These are phyloP conservation scores for Thinopyrum elongatum DNA, from an alignment of 176 grass and related monocot genomes.

Conservation along the genomic window DNA sequence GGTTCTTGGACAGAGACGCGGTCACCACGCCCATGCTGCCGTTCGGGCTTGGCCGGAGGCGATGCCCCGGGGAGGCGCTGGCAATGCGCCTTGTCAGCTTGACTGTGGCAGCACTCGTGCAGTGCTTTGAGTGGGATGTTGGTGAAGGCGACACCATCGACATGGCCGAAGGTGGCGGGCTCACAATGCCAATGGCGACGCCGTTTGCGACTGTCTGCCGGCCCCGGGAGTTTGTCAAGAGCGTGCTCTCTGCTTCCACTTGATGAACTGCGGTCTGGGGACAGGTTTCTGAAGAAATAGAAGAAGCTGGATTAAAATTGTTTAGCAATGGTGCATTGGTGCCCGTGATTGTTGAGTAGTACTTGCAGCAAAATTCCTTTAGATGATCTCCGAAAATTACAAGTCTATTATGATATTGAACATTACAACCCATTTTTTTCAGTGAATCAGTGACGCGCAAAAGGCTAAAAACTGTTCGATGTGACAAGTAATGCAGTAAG, in stretches of 20 bases:
- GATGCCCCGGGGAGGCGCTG: conserved; percentile 58
- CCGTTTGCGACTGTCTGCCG: conserved; percentile 16
- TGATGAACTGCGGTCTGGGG: neutral
- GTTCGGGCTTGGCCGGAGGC: conserved; percentile 59
- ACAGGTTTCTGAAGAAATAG: neutral
- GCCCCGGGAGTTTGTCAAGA: conserved; percentile 6
- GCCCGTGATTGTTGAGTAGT: neutral
- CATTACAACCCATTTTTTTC: neutral
- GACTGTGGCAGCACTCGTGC: conserved; percentile 46
- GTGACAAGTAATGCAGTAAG: neutral
- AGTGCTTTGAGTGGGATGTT: conserved; percentile 67
- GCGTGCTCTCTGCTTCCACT: neutral
- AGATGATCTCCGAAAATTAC: neutral
- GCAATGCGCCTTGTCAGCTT: conserved; percentile 37
- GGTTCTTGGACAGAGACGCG: conserved; percentile 26
- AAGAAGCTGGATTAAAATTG: neutral
- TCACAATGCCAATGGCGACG: conserved; percentile 28
- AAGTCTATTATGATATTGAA: no score
- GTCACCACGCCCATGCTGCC: conserved; percentile 42
- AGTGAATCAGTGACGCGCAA: neutral
- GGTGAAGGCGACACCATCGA: conserved; percentile 18
- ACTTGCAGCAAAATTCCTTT: neutral
- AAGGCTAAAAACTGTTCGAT: neutral
- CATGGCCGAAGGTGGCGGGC: conserved; percentile 44
- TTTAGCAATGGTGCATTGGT: neutral